Conservation (phyloP, 495 filamentous ascomycete genomes). For the Trichocladium antarcticum region DNA sequence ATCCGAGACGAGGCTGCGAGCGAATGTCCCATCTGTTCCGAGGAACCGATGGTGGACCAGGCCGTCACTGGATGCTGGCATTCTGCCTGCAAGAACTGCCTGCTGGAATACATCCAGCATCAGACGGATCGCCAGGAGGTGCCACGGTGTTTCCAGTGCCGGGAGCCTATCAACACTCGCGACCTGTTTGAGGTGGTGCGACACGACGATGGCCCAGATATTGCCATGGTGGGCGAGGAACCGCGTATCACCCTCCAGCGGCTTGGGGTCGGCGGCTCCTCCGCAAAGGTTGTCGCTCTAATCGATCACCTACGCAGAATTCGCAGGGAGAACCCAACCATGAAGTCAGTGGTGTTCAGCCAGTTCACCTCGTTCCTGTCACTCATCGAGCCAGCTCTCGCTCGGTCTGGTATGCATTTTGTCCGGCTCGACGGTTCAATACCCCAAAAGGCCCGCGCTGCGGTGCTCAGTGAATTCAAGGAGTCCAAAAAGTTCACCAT, state of each 20-base stretch:
- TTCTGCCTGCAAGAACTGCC: conserved; percentile 85
- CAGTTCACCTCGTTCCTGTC: conserved; percentile 96
- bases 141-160: conserved; percentile 80
- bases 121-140: conserved; percentile 63
- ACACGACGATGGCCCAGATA: conserved; percentile 35
- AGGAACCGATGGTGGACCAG: conserved; percentile 89
- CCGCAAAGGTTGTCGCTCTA: conserved; percentile 75
- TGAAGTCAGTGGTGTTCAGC: conserved; percentile 89
- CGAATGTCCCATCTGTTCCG: conserved; percentile 89
- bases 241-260: conserved; percentile 72
- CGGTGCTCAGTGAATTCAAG: conserved; percentile 61
- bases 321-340: conserved; percentile 46
- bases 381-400: conserved; percentile 70
- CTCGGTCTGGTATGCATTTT: conserved; percentile 57
- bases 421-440: conserved; percentile 87
- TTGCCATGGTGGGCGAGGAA: conserved; percentile 29
- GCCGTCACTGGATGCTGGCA: conserved; percentile 95
- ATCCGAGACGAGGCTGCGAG: conserved; percentile 79
- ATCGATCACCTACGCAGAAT: conserved; percentile 60
- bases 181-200: conserved; percentile 85
- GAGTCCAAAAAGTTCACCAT: conserved; percentile 44
- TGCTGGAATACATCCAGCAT: conserved; percentile 75
- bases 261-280: conserved; percentile 58
- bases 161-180: conserved; percentile 64
- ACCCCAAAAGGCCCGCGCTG: conserved; percentile 69